Percentiles rank a stretch among this genome's conserved stretches.
Conservation (phyloP, 768 basidiomycete species). For the Chiua virens region DNA sequence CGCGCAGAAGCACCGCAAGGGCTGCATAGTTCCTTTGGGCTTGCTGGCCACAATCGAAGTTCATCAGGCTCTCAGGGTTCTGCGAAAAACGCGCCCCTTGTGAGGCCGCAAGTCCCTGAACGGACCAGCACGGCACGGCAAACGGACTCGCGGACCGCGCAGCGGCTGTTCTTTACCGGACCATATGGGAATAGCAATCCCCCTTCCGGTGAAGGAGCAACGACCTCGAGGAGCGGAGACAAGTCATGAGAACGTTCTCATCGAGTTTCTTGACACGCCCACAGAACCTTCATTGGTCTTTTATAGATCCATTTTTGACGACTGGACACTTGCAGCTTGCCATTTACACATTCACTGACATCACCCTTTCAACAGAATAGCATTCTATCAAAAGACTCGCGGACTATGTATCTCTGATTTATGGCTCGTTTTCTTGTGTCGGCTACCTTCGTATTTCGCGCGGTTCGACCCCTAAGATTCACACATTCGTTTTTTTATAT, state of each 20-base stretch:
- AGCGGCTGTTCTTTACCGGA: conserved; percentile 22
- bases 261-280: not conserved
- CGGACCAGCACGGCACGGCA: conserved; percentile 19
- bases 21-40: conserved; percentile 15
- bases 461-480: conserved; percentile 3
- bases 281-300: conserved; percentile 2
- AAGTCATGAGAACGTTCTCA: conserved; percentile 20
- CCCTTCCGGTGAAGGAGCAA: conserved; percentile 9
- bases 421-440: conserved; percentile 28
- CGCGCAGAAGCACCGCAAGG: conserved; percentile 44
- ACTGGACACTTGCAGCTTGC: conserved; percentile 14
- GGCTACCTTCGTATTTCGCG: conserved; percentile 23
- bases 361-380: conserved; percentile 1
- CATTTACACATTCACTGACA: conserved; percentile 8
- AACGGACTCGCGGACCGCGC: conserved; percentile 20
- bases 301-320: conserved; percentile 9
- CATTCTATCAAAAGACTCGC: conserved; percentile 12
- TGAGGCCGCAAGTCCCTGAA: conserved; percentile 20
- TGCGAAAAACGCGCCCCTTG: conserved; percentile 21
- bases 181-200: conserved; percentile 18
- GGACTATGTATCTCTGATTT: conserved; percentile 32
- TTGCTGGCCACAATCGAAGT: conserved; percentile 21
- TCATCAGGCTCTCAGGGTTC: conserved; percentile 11
- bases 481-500: not conserved
- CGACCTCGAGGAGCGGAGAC: conserved; percentile 19